phyloP scores from a whole-genome alignment of 441 rosid species.

The Gossypium schwendimanii region DNA sequence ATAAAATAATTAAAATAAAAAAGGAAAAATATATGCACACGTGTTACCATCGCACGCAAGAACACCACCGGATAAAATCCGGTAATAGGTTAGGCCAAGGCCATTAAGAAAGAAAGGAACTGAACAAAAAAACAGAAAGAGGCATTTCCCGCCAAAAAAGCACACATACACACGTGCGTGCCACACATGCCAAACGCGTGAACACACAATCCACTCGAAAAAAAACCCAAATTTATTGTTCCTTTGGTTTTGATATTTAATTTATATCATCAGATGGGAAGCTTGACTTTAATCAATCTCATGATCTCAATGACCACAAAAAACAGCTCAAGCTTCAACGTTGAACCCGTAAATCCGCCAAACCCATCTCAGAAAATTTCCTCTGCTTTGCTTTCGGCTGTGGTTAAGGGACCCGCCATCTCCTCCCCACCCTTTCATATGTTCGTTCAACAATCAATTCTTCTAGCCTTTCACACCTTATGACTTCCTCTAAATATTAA shows the following conservation, averaged over 20 bases:
- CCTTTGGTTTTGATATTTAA: background rate
- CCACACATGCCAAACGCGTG: constrained; percentile 23
- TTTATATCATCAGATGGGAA: background rate
- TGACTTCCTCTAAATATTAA: constrained; percentile 29
- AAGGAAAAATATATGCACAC: constrained; percentile 19
- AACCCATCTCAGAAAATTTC: constrained; percentile 12
- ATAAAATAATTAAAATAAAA: background rate
- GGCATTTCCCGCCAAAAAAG: constrained; percentile 43
- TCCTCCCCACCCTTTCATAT: background rate
- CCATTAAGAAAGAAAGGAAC: constrained; percentile 15
- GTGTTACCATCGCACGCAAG: constrained; percentile 28
- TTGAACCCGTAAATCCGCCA: constrained; percentile 12
- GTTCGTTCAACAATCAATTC: constrained; percentile 35
- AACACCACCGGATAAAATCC: constrained; percentile 3
- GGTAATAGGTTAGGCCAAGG: constrained; percentile 31
- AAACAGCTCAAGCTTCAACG: constrained; percentile 21
- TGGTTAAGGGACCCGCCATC: constrained; percentile 38
- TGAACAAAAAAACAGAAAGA: background rate
- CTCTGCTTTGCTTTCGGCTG: background rate
- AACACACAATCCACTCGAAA: constrained; percentile 28
- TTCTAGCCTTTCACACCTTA: constrained; percentile 22
- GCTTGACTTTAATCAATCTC: constrained; percentile 5
- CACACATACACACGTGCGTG: constrained; percentile 36
- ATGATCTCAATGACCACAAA: background rate
- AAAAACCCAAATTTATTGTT: constrained; percentile 16